Conservation (phyloP, 2,329 filamentous ascomycete species). For the Fusarium tricinctum region DNA sequence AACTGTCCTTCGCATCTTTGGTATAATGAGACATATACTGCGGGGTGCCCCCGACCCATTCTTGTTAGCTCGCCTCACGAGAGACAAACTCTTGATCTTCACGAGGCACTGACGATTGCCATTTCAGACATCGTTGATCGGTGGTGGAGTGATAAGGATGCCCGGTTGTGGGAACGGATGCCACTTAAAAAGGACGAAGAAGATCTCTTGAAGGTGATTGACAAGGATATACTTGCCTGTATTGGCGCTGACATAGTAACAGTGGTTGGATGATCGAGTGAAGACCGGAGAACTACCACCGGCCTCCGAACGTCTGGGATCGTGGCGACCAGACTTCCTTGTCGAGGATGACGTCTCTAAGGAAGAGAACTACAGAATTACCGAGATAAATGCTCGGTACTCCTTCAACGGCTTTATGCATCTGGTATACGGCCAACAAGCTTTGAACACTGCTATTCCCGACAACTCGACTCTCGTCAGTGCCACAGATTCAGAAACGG, state of each 20-base stretch:
- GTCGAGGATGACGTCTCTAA: no score
- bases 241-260: no score
- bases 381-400: no score
- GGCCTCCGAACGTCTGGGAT: no score
- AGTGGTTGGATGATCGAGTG: no score
- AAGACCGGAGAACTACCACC: no score
- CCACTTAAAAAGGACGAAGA: not conserved
- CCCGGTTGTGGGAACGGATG: not conserved
- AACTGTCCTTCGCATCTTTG: not conserved
- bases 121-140: not conserved
- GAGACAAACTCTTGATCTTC: not conserved
- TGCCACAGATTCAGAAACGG: no score
- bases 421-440: no score
- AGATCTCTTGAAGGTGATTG: not conserved
- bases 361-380: no score
- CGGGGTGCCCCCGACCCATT: not conserved
- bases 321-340: not conserved
- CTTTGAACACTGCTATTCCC: no score
- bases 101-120: not conserved
- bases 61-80: not conserved
- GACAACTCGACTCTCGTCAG: no score
- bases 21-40: not conserved
- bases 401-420: no score
- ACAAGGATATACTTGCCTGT: fast-evolving
- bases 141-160: not conserved